A percentile compares a stretch with the other conserved stretches of the same genome.
Conservation (phyloP, 2,329 filamentous ascomycete genomes). For the Fusarium dlaminii region DNA sequence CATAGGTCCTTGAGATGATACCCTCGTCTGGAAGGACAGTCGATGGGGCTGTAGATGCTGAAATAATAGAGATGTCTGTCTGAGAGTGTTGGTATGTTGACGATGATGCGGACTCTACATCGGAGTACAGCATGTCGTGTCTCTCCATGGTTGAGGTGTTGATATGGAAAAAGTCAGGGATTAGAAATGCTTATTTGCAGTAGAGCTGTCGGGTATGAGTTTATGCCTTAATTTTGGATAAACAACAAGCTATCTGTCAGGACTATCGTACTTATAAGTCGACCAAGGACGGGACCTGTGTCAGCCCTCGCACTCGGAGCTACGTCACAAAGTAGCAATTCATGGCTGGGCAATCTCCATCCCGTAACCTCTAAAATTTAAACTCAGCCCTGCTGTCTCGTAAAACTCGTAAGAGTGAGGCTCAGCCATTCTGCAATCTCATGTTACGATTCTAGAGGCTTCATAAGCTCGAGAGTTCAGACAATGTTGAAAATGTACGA, state of each 20-base stretch:
- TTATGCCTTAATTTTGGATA: not conserved
- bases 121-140: not conserved
- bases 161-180: not conserved
- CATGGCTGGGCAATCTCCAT: not conserved
- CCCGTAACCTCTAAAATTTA: not conserved
- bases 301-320: not conserved
- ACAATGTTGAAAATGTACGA: not conserved
- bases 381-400: not conserved
- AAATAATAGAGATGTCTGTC: not conserved
- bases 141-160: not conserved
- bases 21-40: not conserved
- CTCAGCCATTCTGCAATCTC: not conserved
- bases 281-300: not conserved
- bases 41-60: not conserved
- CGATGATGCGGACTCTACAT: not conserved
- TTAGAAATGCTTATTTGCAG: not conserved
- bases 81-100: not conserved
- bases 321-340: not conserved
- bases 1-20: not conserved
- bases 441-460: not conserved
- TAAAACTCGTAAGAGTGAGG: not conserved
- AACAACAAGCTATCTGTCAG: not conserved
- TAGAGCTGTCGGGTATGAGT: not conserved
- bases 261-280: not conserved
- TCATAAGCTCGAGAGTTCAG: not conserved